phyloP scores from a whole-genome alignment of 2,329 filamentous ascomycete species.

The Plenodomus tracheiphilus region DNA sequence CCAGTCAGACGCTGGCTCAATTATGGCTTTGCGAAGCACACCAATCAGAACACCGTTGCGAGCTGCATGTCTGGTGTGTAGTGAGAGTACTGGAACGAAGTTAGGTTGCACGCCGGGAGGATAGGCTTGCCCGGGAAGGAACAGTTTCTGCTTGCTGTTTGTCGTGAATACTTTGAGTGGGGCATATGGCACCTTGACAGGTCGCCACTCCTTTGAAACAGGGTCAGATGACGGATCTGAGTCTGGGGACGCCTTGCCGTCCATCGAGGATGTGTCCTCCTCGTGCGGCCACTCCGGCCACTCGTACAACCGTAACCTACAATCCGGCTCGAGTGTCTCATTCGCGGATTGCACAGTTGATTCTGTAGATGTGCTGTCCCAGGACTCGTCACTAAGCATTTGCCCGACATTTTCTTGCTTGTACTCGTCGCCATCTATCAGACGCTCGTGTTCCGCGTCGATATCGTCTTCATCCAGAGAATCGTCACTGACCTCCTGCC shows the following conservation, averaged over 20 bases:
- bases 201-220: not conserved
- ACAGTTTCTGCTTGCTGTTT: conserved; percentile 22
- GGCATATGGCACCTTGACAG: conserved; percentile 23
- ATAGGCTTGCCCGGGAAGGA: conserved; percentile 26
- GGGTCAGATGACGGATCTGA: not conserved
- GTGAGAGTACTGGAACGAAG: conserved; percentile 26
- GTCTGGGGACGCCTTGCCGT: not conserved
- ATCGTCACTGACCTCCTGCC: conserved; percentile 22
- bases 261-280: conserved; percentile 8
- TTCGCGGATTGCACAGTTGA: conserved; percentile 1
- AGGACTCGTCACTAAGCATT: conserved; percentile 22
- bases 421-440: conserved; percentile 2
- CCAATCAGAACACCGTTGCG: conserved; percentile 30
- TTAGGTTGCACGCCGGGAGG: conserved; percentile 19
- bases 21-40: conserved; percentile 20
- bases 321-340: conserved; percentile 9
- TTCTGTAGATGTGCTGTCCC: conserved; percentile 23
- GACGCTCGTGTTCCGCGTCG: not conserved
- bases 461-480: conserved; percentile 2
- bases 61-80: conserved; percentile 17
- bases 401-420: conserved; percentile 6
- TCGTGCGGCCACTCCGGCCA: conserved; percentile 21
- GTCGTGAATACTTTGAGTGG: conserved; percentile 29
- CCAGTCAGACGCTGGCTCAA: conserved; percentile 33
- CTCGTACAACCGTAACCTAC: conserved; percentile 30